phyloP scores from a whole-genome alignment of 371 early-diverging fungal genomes.

The Mucor saturninus region DNA sequence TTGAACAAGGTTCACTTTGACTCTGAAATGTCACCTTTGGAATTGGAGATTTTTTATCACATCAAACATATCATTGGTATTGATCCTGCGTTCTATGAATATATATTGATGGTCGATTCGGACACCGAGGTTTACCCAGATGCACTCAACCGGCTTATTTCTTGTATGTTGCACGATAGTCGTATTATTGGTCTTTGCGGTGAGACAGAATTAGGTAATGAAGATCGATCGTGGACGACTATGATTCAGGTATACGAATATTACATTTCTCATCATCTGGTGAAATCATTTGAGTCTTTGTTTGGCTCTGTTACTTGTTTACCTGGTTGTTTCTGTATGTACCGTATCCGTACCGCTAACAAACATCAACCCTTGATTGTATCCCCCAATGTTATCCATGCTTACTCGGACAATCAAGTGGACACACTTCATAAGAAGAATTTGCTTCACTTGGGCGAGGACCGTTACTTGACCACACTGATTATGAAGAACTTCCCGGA shows the following conservation, averaged over 20 bases:
- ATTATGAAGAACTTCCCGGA: conserved; percentile 98
- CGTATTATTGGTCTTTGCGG: conserved; percentile 85
- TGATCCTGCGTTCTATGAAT: conserved; percentile 83
- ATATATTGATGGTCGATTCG: conserved; percentile 96
- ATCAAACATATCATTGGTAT: conserved; percentile 81
- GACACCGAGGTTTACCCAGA: conserved; percentile 88
- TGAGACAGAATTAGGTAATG: conserved; percentile 84
- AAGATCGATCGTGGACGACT: conserved; percentile 81
- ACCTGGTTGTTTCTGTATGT: conserved; percentile 97
- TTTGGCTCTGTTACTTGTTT: conserved; percentile 96
- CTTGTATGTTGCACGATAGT: conserved; percentile 79
- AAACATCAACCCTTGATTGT: conserved; percentile 72
- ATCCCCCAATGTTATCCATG: conserved; percentile 76
- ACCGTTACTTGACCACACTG: conserved; percentile 96
- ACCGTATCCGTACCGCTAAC: conserved; percentile 82
- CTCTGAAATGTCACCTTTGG: conserved; percentile 92
- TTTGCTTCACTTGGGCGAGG: conserved; percentile 83
- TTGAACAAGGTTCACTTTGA: conserved; percentile 89
- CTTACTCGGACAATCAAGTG: conserved; percentile 92
- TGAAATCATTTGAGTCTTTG: conserved; percentile 92
- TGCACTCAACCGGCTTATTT: conserved; percentile 73
- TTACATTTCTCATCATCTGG: conserved; percentile 93
- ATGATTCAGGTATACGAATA: conserved; percentile 97
- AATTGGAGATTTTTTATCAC: conserved; percentile 91
- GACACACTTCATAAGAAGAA: conserved; percentile 97